phyloP scores from a whole-genome alignment of 2,329 filamentous ascomycete genomes.

The Fragosphaeria purpurea region DNA sequence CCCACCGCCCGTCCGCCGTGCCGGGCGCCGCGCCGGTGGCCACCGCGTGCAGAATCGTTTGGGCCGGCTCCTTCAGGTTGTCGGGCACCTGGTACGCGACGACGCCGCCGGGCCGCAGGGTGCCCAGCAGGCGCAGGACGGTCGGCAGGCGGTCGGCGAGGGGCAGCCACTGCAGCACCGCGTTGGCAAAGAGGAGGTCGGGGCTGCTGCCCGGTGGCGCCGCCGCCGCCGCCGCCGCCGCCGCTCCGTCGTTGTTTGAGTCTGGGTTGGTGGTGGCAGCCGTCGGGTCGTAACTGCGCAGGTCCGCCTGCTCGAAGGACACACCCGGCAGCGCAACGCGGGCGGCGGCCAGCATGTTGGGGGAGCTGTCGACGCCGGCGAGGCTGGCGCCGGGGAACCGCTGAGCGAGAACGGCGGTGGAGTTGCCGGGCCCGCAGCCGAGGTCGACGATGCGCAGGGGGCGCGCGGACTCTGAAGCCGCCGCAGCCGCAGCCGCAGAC shows the following conservation, averaged over 20 bases:
- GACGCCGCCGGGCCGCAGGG: constrained; percentile 32
- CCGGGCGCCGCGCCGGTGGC: constrained; percentile 22
- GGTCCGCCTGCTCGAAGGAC: constrained; percentile 36
- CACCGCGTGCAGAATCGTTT: constrained; percentile 37
- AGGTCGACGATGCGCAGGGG: constrained; percentile 42
- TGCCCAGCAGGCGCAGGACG: constrained; percentile 31
- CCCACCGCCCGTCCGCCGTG: constrained; percentile 13
- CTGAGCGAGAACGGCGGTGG: constrained; percentile 36
- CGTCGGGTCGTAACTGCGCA: constrained; percentile 26
- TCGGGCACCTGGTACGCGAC: constrained; percentile 43
- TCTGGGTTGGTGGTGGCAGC: too few relatives aligned
- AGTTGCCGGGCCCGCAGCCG: constrained; percentile 52
- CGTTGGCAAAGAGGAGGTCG: constrained; percentile 45
- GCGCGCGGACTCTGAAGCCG: constrained; percentile 4
- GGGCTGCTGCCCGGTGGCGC: constrained; percentile 16
- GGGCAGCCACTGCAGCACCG: constrained; percentile 49
- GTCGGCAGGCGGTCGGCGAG: constrained; percentile 30
- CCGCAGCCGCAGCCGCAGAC: too few relatives aligned
- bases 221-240: constrained; percentile 7
- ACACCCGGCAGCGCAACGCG: constrained; percentile 27
- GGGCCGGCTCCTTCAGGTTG: constrained; percentile 39
- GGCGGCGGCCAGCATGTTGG: constrained; percentile 45
- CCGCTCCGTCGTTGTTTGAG: too few relatives aligned
- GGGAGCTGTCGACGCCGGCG: constrained; percentile 43
- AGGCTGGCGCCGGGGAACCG: constrained; percentile 38